phyloP scores from a whole-genome alignment of 768 basidiomycete species.

The Mycena capillaripes region DNA sequence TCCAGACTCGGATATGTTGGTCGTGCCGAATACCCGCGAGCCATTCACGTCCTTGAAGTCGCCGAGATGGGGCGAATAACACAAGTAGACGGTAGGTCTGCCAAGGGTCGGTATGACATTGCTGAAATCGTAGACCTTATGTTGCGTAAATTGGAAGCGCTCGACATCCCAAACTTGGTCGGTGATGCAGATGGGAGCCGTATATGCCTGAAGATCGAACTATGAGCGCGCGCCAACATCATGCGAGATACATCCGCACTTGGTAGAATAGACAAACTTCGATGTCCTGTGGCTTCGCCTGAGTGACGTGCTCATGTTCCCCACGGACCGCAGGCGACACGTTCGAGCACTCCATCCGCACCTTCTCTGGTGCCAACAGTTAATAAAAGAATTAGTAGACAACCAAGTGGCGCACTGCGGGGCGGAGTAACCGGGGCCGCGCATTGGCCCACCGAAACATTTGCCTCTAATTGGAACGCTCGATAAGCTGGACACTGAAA shows the following conservation, averaged over 20 bases:
- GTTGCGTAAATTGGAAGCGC: not conserved
- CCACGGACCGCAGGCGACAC: not conserved
- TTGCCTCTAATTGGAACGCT: too few relatives aligned
- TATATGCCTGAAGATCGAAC: not conserved
- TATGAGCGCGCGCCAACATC: not conserved
- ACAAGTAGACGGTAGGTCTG: not conserved
- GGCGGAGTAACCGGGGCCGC: not conserved
- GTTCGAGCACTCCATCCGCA: not conserved
- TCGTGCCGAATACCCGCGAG: conserved; percentile 1
- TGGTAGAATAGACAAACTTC: not conserved
- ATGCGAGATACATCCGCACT: not conserved
- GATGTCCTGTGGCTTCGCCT: not conserved
- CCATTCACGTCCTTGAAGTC: not conserved
- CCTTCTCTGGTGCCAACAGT: not conserved
- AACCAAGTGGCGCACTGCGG: not conserved
- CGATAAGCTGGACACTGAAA: too few relatives aligned
- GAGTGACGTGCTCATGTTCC: not conserved
- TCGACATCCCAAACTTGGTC: not conserved
- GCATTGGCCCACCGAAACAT: too few relatives aligned
- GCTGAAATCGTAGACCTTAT: not conserved
- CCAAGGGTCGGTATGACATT: not conserved
- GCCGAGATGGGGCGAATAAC: not conserved
- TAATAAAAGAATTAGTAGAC: not conserved
- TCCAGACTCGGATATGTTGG: conserved; percentile 1
- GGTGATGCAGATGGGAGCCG: not conserved